Evolutionary conservation across 2,329 filamentous ascomycete species (phyloP), one percentile per base, ranked within the genome.

Genomic region (Myriosclerotinia duriaeana): DNA sequence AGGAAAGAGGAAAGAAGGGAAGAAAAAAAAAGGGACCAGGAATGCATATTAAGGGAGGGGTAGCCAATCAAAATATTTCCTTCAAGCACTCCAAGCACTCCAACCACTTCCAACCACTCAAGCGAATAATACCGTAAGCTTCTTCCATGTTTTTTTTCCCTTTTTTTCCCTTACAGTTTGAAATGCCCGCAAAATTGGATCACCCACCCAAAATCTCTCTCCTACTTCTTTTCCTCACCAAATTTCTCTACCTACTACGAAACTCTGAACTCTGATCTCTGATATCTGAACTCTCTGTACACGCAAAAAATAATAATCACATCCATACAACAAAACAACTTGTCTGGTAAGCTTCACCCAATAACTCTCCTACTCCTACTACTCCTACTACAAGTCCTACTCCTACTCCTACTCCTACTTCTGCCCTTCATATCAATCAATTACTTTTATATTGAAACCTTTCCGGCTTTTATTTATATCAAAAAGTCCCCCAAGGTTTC

Each of bases 141-240:
- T n/a, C n/a, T n/a, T n/a, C n/a, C 55, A 30, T 44, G 26, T 22
- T 38, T 46, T 42, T 61, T 38, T 30, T n/a, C n/a, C 58, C n/a
- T 50, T 46, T 42, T 52, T 53, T 63, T 44, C 60, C 60, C 56
- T 30, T 60, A 63, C 60, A 63, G 36, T 52, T 54, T 53, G 46
- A 63, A 52, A 63, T 54, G 52, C 62, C 62, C 62, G 40, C 53
- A 53, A 53, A 48, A 46, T 26, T 36, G n/a, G 44, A 53, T 59
- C 62, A 50, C 63, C 38, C 63, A 60, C 63, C 40, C n/a, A 56
- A 34, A 60, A 48, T 15, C 54, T 46, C 52, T 58, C 53, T 59
- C 53, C 53, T 65, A 60, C 52, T 50, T 65, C 52, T 59, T 40
- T 59, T 59, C 63, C 53, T 60, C 60, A 54, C 60, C 60, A 54